Evolutionary conservation across 1,284 basidiomycete genomes (phyloP).

Genomic region (Papiliotrema terrestris): DNA sequence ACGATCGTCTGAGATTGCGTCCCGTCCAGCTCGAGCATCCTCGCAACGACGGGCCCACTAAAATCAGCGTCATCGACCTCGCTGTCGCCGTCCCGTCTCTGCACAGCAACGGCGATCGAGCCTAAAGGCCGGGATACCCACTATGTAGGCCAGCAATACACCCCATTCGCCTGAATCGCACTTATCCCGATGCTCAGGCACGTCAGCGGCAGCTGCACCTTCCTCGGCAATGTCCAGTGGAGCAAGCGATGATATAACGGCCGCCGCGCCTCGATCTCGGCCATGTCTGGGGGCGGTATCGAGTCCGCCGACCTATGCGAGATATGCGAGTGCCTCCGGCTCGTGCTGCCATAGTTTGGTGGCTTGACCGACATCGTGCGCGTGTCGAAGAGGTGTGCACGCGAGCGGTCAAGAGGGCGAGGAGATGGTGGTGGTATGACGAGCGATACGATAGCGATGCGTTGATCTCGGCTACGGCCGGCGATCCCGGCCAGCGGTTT

Average conservation of each 20-base stretch:
- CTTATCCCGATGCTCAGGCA: slow-evolving; percentile 35
- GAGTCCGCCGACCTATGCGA: background rate
- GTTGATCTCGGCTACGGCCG: too few relatives aligned
- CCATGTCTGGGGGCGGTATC: slow-evolving; percentile 24
- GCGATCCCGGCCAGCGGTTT: too few relatives aligned
- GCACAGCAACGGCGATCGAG: background rate
- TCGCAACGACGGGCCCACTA: slow-evolving; percentile 44
- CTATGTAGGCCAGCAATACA: slow-evolving; percentile 50
- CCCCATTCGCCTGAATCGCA: slow-evolving; percentile 47
- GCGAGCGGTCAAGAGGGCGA: too few relatives aligned
- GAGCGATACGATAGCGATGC: too few relatives aligned
- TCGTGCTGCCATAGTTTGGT: background rate
- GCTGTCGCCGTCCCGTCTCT: background rate
- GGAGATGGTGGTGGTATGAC: too few relatives aligned
- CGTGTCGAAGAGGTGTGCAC: too few relatives aligned
- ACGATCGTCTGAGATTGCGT: slow-evolving; percentile 46
- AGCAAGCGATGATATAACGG: slow-evolving; percentile 22
- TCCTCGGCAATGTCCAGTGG: slow-evolving; percentile 24
- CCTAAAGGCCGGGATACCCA: slow-evolving; percentile 12
- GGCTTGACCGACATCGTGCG: background rate
- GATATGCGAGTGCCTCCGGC: background rate
- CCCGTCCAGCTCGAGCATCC: slow-evolving; percentile 29
- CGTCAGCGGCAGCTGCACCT: slow-evolving; percentile 30
- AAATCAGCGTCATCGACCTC: slow-evolving; percentile 4
- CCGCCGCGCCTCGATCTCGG: slow-evolving; percentile 25